Evolutionary conservation across 768 basidiomycete genomes (phyloP), one percentile per base, ranked within the genome.

Genomic region (Tubosaeta sp.): DNA sequence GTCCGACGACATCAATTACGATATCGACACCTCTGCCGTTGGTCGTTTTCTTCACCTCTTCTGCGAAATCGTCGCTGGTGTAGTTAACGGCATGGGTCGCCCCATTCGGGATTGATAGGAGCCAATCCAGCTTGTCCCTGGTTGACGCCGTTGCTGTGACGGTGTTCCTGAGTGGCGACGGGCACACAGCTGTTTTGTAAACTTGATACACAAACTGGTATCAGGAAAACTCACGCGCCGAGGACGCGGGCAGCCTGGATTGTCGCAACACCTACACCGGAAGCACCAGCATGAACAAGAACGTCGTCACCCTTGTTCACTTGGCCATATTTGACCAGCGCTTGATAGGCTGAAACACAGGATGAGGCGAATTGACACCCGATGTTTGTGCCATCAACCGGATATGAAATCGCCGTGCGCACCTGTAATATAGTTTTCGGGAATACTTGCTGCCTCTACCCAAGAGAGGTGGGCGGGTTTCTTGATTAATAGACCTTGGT

Each of bases 381-480:
- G 48, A 38, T 35, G 30, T 7, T 30, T 29, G 49, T 50, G 22
- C 35, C 40, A 19, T 36, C 36, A 49, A 43, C 32, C 42, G 44
- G 59, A n/a, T 32, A 46, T 44, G 24, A n/a, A 51, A 34, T 50
- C 50, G 24, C 57, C 51, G 51, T 24, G 29, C 72, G 56, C 57
- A 83, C 92, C 92, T 48, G 94, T 96, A 49, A 96, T 71, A 71
- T 86, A 94, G 53, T 80, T 84, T 71, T 98, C 94, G 0, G 90
- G 90, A 35, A 96, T 82, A 58, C 83, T 85, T 13, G 94, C 92
- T 9, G 91, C 92, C 62, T 96, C 84, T 0, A 72, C 76, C 88
- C 88, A 95, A 27, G 83, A 80, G 53, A 98, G 71, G 64, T 84
- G 69, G 24, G 66, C 63, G 7, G 93, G 91, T 68, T 97, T 96